phyloP scores from a whole-genome alignment of 306 rosid genomes.

The Mucuna pruriens region DNA sequence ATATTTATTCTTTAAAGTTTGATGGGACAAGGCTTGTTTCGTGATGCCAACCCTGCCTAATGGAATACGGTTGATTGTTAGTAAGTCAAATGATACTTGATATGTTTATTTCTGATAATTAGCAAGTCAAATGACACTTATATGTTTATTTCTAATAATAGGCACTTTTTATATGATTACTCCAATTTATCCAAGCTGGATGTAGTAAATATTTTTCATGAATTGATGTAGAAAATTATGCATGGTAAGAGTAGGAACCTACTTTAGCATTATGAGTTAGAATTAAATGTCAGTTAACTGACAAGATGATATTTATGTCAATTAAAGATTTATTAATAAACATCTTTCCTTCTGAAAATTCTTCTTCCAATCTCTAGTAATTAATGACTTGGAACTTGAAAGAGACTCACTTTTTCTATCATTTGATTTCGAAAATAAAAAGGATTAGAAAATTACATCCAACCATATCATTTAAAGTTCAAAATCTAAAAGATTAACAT shows the following conservation, averaged over 20 bases:
- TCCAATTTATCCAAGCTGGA: background rate
- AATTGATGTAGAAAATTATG: background rate
- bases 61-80: background rate
- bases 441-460: background rate
- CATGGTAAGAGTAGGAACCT: background rate
- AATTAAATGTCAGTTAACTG: background rate
- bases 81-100: no score
- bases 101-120: no score
- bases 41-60: background rate
- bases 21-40: background rate
- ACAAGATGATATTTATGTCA: background rate
- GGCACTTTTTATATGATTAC: background rate
- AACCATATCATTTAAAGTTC: background rate
- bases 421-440: background rate
- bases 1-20: conserved; percentile 2
- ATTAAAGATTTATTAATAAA: background rate
- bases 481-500: conserved; percentile 7
- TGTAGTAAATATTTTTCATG: background rate
- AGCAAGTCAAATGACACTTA: background rate
- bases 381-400: background rate
- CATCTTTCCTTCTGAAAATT: background rate
- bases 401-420: background rate
- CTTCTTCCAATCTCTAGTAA: background rate
- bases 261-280: background rate
- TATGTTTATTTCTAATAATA: background rate